Evolutionary conservation across 2,329 filamentous ascomycete genomes (phyloP), one percentile per base, ranked within the genome.

Genomic region (Cryoendolithus antarcticus): DNA sequence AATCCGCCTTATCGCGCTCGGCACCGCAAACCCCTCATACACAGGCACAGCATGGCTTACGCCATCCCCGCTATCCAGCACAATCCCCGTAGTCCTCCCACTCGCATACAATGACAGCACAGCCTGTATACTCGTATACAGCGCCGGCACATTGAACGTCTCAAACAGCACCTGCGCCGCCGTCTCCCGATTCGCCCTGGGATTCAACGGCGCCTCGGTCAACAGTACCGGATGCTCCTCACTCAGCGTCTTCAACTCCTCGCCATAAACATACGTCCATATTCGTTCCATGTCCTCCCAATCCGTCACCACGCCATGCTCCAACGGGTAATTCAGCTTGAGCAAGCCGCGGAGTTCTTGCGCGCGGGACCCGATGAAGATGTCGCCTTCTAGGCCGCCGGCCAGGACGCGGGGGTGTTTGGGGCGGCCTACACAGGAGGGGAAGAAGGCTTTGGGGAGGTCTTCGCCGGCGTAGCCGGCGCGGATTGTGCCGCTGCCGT

Each of bases 241-340:
- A 63, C 88, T 94, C 59, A 95, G 72, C 36, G 89, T 94, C 70
- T 95, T 96, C 54, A 98, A 63, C 48, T 93, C 91, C 57, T 95
- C 89, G 42, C 84, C 84, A 61, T 96, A 98, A 38, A 98, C 86
- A 58, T 93, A 91, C 56, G 93, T 84, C 91, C 91, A 98, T 65
- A 98, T 98, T 67, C 86, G 80, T 70, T 98, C 91, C 91, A 98
- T 98, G 59, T 98, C 91, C 59, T 96, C 91, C 91, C 91, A 98
- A 63, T 98, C 86, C 51, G 91, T 98, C 47, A 98, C 91, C 55
- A 98, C 93, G 52, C 91, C 91, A 62, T 98, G 91, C 66, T 96
- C 91, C 40, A 98, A 69, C 34, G 91, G 91, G 60, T 96, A 96
- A 49, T 79, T 75, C 54, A 98, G 95, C 74, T 96, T 98, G 52